Evolutionary conservation across 2,329 filamentous ascomycete species (phyloP).

Genomic region (Stagonosporopsis tanaceti): DNA sequence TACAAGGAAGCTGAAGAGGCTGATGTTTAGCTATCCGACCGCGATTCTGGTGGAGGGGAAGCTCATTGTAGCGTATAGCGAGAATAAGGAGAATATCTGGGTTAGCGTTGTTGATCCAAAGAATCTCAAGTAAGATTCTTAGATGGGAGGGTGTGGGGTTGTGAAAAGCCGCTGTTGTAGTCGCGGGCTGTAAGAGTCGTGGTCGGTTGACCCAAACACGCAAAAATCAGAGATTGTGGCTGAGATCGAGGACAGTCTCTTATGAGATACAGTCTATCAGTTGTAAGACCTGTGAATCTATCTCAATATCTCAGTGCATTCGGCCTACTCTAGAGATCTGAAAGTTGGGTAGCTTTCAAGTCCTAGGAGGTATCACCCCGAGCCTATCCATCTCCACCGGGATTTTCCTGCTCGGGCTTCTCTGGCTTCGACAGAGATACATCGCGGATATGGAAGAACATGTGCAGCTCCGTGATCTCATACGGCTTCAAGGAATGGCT

Average conservation of each 20-base stretch:
- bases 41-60: slow-evolving; percentile 21
- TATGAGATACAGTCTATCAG: not conserved
- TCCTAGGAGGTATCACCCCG: too few species aligned
- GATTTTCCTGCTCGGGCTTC: not conserved
- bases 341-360: not conserved
- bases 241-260: too few species aligned
- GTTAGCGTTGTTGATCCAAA: slow-evolving; percentile 21
- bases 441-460: slow-evolving; percentile 28
- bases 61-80: slow-evolving; percentile 21
- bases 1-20: slow-evolving; percentile 21
- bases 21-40: slow-evolving; percentile 25
- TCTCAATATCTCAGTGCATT: not conserved
- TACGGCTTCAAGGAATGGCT: not conserved
- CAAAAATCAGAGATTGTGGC: too few species aligned
- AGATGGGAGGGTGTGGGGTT: too few species aligned
- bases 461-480: slow-evolving; percentile 9
- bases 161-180: too few species aligned
- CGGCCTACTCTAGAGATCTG: not conserved
- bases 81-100: slow-evolving; percentile 29
- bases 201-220: too few species aligned
- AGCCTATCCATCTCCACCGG: too few species aligned
- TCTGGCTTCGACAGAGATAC: slow-evolving; percentile 10
- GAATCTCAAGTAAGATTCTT: slow-evolving; percentile 6
- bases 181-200: too few species aligned
- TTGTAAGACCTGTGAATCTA: not conserved